A percentile compares a stretch with the other conserved stretches of the same genome.
Evolutionary conservation across 2,329 filamentous ascomycete genomes (phyloP).

Genomic region (Paraphaeosphaeria sporulosa): DNA sequence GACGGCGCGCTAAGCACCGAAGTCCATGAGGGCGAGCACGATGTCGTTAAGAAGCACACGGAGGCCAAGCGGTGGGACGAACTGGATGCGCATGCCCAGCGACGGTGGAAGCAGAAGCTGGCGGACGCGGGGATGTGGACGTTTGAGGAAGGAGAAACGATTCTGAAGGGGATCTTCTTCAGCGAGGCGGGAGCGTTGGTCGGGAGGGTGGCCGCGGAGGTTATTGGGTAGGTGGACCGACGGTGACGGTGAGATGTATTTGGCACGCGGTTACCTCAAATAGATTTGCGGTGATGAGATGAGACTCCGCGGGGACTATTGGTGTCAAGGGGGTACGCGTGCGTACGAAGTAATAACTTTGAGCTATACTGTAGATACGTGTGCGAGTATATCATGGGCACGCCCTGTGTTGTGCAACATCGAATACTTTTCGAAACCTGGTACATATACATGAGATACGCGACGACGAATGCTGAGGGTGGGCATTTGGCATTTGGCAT

Average conservation of each 20-base stretch:
- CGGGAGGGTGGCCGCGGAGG: conserved; percentile 46
- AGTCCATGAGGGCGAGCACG: conserved; percentile 44
- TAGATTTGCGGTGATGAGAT: too few species aligned
- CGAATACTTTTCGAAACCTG: too few species aligned
- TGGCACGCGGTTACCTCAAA: conserved; percentile 3
- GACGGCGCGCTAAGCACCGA: conserved; percentile 52
- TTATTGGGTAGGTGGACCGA: conserved; percentile 27
- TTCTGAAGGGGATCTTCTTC: conserved; percentile 81
- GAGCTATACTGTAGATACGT: not conserved
- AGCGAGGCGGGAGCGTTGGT: conserved; percentile 71
- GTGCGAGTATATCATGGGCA: not conserved
- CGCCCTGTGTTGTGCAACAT: too few species aligned
- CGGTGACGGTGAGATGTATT: not conserved
- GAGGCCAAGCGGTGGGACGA: conserved; percentile 74
- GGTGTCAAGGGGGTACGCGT: not conserved
- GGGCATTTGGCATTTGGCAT: not conserved
- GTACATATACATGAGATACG: not conserved
- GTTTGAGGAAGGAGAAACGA: conserved; percentile 77
- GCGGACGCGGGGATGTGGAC: conserved; percentile 78
- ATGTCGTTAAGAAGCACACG: conserved; percentile 48
- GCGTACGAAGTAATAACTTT: not conserved
- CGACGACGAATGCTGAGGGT: not conserved
- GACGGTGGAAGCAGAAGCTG: conserved; percentile 74
- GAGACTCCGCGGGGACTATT: not conserved
- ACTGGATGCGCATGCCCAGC: conserved; percentile 67